Evolutionary conservation across 768 basidiomycete genomes (phyloP), one percentile per base, ranked within the genome.

Genomic region (Cytidiella melzeri): DNA sequence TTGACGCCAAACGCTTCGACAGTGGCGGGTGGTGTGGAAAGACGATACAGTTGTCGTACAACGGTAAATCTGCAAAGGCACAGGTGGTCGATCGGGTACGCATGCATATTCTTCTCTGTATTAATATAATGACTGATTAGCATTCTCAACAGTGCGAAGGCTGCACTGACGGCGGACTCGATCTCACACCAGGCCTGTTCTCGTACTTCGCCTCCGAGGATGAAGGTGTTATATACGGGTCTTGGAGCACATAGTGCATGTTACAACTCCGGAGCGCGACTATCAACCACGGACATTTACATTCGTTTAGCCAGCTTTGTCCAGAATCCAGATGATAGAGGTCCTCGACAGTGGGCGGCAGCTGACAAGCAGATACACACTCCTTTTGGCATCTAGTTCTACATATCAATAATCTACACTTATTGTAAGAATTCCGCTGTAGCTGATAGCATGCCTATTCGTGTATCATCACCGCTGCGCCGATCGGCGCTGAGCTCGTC

Each of bases 111-210:
- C 15, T n/a, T 11, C 38, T 21, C n/a, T 41, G 6, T 6, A 41
- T 21, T 21, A 20, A 26, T 13, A 12, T 5, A 37, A 20, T 25
- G 21, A 19, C 38, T 50, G 37, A n/a, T 36, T 15, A 34, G 30
- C 27, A 10, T 44, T 21, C 12, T 30, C n/a, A 46, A 18, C 63
- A 84, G 76, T 87, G 85, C 62, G 77, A 79, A 37, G 75, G 76
- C 15, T 86, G 83, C 55, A 73, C 73, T 2, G 75, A 66, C 39
- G 76, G 74, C 12, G 81, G 73, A 15, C 74, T 87, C 40, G 84
- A 87, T 62, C 60, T 85, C 28, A 73, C 76, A n/a, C 65, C 66
- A n/a, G 74, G 78, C 27, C 69, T 84, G 18, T 84, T 87, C 69
- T 57, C 56, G 6, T 73, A 62, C 64, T 81, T 86, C 53, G 75